Base-by-base conservation (phyloP, 148 eudicot species). In the Rhododendron vialii region DNA sequence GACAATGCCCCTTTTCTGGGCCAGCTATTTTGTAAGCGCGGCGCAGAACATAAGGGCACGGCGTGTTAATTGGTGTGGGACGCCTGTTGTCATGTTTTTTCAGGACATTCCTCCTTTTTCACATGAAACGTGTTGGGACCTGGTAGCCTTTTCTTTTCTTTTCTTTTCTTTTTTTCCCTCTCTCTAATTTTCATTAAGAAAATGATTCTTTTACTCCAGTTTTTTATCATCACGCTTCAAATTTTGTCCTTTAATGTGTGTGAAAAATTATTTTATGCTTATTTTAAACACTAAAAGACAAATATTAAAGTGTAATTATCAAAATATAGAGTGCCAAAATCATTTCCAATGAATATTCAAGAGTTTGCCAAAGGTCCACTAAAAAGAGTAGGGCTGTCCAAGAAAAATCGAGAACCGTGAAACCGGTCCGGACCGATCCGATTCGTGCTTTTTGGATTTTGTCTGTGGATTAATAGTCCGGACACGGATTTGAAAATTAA, bases 61-160 rank as follows among this genome's bases (percentile, higher is more conserved):
- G 80, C 63, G 33, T 1, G 47, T 18, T 8, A 47, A 47, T 28
- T 24, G 8, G 50, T 35, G 71, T 33, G 15, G 28, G 18, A 51
- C 82, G 18, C 20, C 35, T 28, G n/a, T 43, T 86, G 87, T 86
- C 84, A 14, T 53, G 41, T 33, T 80, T 86, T 65, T 28, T 0
- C 65, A 36, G 45, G 67, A 65, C 87, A 85, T 71, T 71, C 38
- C 41, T 13, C 73, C 78, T 18, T 81, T 80, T 69, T 35, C 55
- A 45, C 36, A 7, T 0, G 36, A 65, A 83, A 83, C 77, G 43
- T 65, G 85, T 45, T 83, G 76, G 78, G 33, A 33, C 14, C 17
- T 43, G 51, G 26, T 20, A 30, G 20, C 7, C 1, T 30, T 3
- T 67, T 20, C 3, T 15, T 51, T 28, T 41, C 14, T 79, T 78